Evolutionary conservation across 768 basidiomycete species (phyloP), one percentile per base, ranked within the genome.

Genomic region (Lactarius tabidus): DNA sequence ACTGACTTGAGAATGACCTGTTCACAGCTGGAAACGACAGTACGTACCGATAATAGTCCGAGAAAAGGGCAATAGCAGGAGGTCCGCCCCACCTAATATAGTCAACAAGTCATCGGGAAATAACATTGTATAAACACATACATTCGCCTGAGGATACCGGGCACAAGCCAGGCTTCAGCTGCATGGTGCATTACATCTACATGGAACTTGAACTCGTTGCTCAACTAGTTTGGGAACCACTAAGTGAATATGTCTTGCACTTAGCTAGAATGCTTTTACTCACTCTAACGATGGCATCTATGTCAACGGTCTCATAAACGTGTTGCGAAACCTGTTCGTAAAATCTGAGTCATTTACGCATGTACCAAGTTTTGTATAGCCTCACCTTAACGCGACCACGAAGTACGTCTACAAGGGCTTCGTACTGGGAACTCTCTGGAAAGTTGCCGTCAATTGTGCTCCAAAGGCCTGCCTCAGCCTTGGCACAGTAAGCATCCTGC

Each of bases 191-290:
- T 84, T 2, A 87, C 86, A 4, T 90, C 85, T 61, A 92, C 81
- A 7, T 85, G 84, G 73, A 91, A 91, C 70, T 87, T 81, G 81
- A 93, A 95, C 72, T 95, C 91, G 71, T 94, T 90, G 36, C 90
- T 85, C 39, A 93, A 79, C 84, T 91, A 67, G 23, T 59, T 48
- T 67, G 39, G 28, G 3, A 33, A 12, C 20, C 31, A 28, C 48
- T 41, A 29, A 57, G 10, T 31, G 20, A 41, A 23, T 36, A n/a
- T 45, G 17, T 41, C 31, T 57, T 36, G 29, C 39, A 38, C 12
- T n/a, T 29, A 6, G 28, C 8, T 38, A 20, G 38, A 45, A 23
- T 29, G 15, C 45, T 20, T 39, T n/a, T 3, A 61, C 85, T 38
- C 72, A 90, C 89, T 68, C 90, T 78, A 66, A 90, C 84, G 20